Base-by-base conservation (phyloP, 352 stramenopile genomes). In the Phytophthora boehmeriae region DNA sequence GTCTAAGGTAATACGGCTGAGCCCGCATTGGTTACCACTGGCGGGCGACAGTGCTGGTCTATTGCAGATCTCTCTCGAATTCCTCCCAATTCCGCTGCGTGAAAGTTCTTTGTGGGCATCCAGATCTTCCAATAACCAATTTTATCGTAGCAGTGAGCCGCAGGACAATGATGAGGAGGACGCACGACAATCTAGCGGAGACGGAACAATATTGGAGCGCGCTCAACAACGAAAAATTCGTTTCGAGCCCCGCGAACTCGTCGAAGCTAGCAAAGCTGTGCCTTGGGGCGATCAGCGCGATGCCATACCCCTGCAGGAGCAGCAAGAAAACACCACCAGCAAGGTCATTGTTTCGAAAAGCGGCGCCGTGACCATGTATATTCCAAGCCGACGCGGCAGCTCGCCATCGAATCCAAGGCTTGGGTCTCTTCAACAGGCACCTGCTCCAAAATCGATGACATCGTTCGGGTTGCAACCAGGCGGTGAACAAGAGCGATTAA, bases 21-120 rank as follows among this genome's bases (percentile, higher is more conserved):
- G 28, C 27, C 68, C 74, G 13, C 71, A 85, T 23, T 89, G 77
- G 77, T 62, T 81, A 25, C 65, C 75, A 5, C 66, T 89, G 0
- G 48, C 57, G 17, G 77, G 77, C 4, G 66, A 75, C 30, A 56
- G 78, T 39, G 47, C 64, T 8, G 80, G 80, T n/a, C 49, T 80
- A 5, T 30, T 89, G 14, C 69, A 89, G 49, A 67, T 89, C 28
- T 64, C 68, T 9, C 59, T 89, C 43, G 77, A 85, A 48, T 88
- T 86, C 13, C 48, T 75, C 2, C 73, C 74, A 39, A 38, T 59
- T 53, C 62, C 63, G 25, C 28, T 28, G 1, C 28, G 63, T 17
- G 38, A 2, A 9, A 17, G n/a, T 17, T 9, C 10, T 44, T 20
- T 55, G n/a, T 36, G 22, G 19, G 41, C 41, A 23, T 32, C 44